These are phyloP conservation scores for Graphilbum fragrans DNA, from an alignment of 2,329 filamentous ascomycete genomes.

Conservation along the genomic window DNA sequence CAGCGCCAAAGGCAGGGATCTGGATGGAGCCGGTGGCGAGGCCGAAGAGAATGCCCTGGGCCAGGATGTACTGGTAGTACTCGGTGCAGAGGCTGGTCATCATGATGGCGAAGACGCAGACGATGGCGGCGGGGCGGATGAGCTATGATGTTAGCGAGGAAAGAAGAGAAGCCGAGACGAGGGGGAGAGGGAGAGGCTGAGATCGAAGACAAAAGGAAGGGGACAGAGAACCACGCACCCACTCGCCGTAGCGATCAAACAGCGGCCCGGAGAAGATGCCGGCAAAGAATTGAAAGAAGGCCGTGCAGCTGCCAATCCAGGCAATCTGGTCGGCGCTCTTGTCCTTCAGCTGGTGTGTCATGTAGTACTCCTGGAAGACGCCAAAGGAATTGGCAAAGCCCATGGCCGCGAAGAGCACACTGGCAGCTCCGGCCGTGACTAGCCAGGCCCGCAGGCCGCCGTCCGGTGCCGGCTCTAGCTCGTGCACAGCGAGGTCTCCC, in stretches of 20 bases:
- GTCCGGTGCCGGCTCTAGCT: slow-evolving; percentile 10
- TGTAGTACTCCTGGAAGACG: slow-evolving; percentile 22
- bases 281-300: slow-evolving; percentile 17
- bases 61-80: slow-evolving; percentile 28
- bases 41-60: slow-evolving; percentile 24
- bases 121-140: slow-evolving; percentile 40
- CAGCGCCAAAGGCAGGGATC: slow-evolving; percentile 22
- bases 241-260: slow-evolving; percentile 25
- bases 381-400: slow-evolving; percentile 26
- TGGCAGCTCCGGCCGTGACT: slow-evolving; percentile 12
- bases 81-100: slow-evolving; percentile 20
- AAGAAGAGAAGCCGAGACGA: too few relatives aligned
- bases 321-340: slow-evolving; percentile 19
- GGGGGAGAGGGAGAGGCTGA: not conserved
- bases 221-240: slow-evolving; percentile 18
- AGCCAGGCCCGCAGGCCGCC: slow-evolving; percentile 18
- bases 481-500: slow-evolving; percentile 16
- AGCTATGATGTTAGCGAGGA: too few relatives aligned
- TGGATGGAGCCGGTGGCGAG: slow-evolving; percentile 20
- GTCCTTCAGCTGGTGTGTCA: slow-evolving; percentile 18
- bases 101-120: slow-evolving; percentile 32
- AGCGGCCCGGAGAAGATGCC: slow-evolving; percentile 19
- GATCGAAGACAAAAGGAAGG: too few relatives aligned
- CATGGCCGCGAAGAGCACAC: slow-evolving; percentile 19
- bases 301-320: slow-evolving; percentile 27